Base-by-base conservation (phyloP, 352 stramenopile species). In the Globisporangium okanoganense region DNA sequence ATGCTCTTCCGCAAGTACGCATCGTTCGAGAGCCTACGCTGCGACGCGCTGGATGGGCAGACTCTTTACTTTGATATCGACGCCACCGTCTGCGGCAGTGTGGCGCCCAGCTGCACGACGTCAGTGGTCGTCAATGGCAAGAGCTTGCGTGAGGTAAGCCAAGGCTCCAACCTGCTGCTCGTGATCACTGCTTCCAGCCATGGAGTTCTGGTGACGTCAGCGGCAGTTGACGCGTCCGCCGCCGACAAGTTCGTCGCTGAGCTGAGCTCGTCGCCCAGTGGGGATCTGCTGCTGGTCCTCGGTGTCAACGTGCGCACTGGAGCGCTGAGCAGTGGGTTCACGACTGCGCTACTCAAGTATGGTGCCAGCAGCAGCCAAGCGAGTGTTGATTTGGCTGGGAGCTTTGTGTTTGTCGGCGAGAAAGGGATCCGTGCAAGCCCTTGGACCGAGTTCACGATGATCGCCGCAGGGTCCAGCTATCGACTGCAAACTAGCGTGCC, bases 41-140 rank as follows among this genome's bases (percentile, higher is more conserved):
- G 72, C 41, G 79, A 88, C 69, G 52, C 68, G 7, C 58, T 88
- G 9, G 79, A 88, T 40, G 66, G 70, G 36, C 69, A 71, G 22
- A 53, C 66, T 13, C 62, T 88, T 0, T 83, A 57, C 29, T 57
- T 78, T 18, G 58, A 70, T 13, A 43, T 85, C 29, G 71, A 76
- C 31, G 50, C 73, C 2, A 55, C 50, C 14, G 40, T 76, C n/a
- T 84, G 75, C 56, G 62, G 29, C 16, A 61, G 55, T 3, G 56
- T 45, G 41, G 14, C 52, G 20, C 22, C 52, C 25, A 70, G 31
- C n/a, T 79, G 41, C 16, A 43, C 29, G 29, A 61, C 43, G 5
- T 35, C 43, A 7, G 43, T 61, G 29, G n/a, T 35, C 3, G 43
- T 73, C 4, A 78, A 78, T 25, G 60, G 43, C 31, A 51, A 41